Conservation (phyloP, 345 rosid genomes). For the Ceriops zippeliana region DNA sequence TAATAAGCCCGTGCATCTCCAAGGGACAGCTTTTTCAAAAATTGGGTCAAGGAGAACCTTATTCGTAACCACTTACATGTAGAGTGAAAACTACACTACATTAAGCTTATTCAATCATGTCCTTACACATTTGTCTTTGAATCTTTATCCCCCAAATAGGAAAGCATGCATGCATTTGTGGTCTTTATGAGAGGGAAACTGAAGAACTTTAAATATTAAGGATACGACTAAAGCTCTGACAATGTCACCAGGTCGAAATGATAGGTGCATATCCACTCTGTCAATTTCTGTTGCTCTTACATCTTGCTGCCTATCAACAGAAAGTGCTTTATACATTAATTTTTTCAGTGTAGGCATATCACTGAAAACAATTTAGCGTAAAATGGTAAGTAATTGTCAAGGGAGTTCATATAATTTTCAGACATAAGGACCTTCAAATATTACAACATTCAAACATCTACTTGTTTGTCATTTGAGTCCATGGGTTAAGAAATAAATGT, state of each 20-base stretch:
- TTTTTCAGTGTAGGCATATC: not conserved
- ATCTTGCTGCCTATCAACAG: conserved; percentile 73
- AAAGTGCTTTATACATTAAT: not conserved
- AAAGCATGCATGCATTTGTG: not conserved
- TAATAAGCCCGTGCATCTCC: conserved; percentile 97
- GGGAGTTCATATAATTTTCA: not conserved
- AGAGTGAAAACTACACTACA: too few species aligned
- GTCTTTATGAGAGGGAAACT: not conserved
- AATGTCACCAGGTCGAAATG: conserved; percentile 83
- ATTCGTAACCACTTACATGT: not conserved
- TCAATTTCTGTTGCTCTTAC: conserved; percentile 92
- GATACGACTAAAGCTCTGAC: conserved; percentile 90
- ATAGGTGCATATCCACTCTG: conserved; percentile 79
- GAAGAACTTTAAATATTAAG: conserved; percentile 30
- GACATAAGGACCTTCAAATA: not conserved
- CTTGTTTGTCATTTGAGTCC: too few species aligned
- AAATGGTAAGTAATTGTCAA: not conserved
- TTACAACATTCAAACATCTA: not conserved
- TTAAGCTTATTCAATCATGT: too few species aligned
- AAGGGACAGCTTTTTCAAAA: conserved; percentile 61
- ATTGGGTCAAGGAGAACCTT: conserved; percentile 20
- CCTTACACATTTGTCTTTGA: not conserved
- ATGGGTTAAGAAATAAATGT: not conserved
- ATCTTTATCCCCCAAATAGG: not conserved
- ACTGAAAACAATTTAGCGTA: not conserved